phyloP scores from a whole-genome alignment of 805 yeast species.

The Kuraishia capsulata region DNA sequence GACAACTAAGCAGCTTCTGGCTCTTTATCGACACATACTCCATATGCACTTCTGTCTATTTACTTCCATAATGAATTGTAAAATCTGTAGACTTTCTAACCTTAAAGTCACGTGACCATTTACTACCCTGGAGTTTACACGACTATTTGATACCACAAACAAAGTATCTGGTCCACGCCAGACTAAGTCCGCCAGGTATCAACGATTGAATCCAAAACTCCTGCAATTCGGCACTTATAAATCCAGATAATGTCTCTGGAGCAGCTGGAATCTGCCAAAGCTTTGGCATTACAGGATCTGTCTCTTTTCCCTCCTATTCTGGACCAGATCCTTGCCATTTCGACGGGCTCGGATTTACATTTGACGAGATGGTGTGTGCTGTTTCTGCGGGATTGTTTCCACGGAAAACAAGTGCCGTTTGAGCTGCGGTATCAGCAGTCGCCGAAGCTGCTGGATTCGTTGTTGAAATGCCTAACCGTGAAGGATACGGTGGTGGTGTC shows the following conservation, averaged over 20 bases:
- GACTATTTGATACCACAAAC: no score
- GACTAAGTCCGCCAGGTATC: no score
- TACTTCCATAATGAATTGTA: no score
- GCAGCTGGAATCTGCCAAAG: conserved; percentile 5
- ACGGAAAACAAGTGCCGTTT: background rate
- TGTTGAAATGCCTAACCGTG: background rate
- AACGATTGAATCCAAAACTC: no score
- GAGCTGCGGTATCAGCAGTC: background rate
- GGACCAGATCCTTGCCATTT: conserved; percentile 2
- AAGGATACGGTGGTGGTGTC: background rate
- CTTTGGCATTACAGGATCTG: conserved; percentile 7
- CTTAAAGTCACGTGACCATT: no score
- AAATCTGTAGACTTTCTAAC: no score
- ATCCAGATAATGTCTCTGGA: conserved; percentile 1
- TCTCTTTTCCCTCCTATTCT: conserved; percentile 6
- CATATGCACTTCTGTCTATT: background rate
- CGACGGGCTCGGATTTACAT: background rate
- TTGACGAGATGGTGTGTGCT: conserved; percentile 1
- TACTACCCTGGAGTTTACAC: no score
- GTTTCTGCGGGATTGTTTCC: conserved; percentile 4
- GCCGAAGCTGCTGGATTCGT: conserved; percentile 1
- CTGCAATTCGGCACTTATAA: no score
- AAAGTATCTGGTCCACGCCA: no score
- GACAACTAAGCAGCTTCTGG: conserved; percentile 14
- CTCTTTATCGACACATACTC: background rate